Percentiles rank a stretch among this genome's conserved stretches.
Conservation (phyloP, 495 filamentous ascomycete genomes). For the Platismatia glauca region DNA sequence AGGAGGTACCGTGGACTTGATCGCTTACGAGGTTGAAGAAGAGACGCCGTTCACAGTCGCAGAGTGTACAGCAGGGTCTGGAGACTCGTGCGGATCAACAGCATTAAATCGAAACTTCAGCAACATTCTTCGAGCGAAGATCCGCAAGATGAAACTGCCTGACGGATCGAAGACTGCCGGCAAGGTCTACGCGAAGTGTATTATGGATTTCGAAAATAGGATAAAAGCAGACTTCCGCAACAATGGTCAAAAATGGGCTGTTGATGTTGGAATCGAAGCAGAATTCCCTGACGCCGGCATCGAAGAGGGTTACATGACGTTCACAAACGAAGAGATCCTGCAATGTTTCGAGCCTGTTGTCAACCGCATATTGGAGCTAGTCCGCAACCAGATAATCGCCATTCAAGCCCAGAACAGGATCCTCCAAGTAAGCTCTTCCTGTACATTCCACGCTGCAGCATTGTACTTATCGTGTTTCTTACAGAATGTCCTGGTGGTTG, state of each 20-base stretch:
- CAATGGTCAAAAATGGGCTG: slow-evolving; percentile 75
- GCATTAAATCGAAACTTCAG: slow-evolving; percentile 76
- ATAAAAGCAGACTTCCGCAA: slow-evolving; percentile 80
- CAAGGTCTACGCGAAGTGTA: slow-evolving; percentile 74
- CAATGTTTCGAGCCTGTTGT: slow-evolving; percentile 77
- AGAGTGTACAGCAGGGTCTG: slow-evolving; percentile 69
- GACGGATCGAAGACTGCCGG: slow-evolving; percentile 68
- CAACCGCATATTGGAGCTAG: slow-evolving; percentile 66
- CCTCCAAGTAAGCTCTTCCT: slow-evolving; percentile 49
- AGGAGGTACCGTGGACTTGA: slow-evolving; percentile 72
- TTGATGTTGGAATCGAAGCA: slow-evolving; percentile 72
- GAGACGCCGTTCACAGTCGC: slow-evolving; percentile 68
- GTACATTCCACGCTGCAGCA: not conserved
- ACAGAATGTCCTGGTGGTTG: slow-evolving; percentile 67
- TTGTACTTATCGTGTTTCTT: slow-evolving; percentile 22
- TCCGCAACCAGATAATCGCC: slow-evolving; percentile 72
- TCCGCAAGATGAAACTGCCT: slow-evolving; percentile 75
- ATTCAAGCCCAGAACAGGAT: slow-evolving; percentile 67
- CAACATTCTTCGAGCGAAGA: slow-evolving; percentile 71
- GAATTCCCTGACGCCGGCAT: slow-evolving; percentile 74
- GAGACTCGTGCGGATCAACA: slow-evolving; percentile 70
- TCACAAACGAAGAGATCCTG: slow-evolving; percentile 73
- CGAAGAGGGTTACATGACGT: slow-evolving; percentile 76
- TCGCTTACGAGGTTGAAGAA: slow-evolving; percentile 74
- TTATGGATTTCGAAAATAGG: slow-evolving; percentile 78